These are phyloP conservation scores for Russula ochroleuca DNA, from an alignment of 768 basidiomycete species.

Conservation along the genomic window DNA sequence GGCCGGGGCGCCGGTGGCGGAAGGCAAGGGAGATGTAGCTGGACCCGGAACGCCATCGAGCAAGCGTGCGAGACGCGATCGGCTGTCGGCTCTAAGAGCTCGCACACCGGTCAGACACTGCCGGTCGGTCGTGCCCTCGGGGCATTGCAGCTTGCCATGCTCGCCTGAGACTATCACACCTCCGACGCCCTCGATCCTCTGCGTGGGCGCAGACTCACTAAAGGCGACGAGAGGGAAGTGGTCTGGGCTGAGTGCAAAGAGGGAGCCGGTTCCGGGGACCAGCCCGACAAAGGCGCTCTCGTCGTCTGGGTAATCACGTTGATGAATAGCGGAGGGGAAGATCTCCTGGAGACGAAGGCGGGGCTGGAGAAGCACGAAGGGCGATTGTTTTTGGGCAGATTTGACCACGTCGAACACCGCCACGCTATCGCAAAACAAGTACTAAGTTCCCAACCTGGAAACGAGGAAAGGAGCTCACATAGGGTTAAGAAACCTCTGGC, in stretches of 20 bases:
- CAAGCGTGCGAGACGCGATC: constrained; percentile 43
- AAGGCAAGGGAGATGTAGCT: neutral
- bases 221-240: constrained; percentile 81
- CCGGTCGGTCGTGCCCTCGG: constrained; percentile 40
- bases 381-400: constrained; percentile 45
- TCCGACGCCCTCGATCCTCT: constrained; percentile 33
- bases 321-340: constrained; percentile 43
- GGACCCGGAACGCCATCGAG: constrained; percentile 51
- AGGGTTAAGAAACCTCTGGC: constrained; percentile 53
- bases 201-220: constrained; percentile 40
- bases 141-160: constrained; percentile 30
- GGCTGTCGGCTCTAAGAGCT: constrained; percentile 47
- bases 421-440: constrained; percentile 47
- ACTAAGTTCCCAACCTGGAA: neutral
- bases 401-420: constrained; percentile 74
- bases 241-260: constrained; percentile 82
- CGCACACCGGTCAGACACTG: constrained; percentile 63
- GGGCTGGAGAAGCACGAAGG: constrained; percentile 87
- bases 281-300: constrained; percentile 80
- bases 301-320: constrained; percentile 47
- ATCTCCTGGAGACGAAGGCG: constrained; percentile 70
- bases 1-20: constrained; percentile 32
- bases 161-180: constrained; percentile 25
- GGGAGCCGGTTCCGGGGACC: constrained; percentile 62
- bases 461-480: constrained; percentile 46